Evolutionary conservation across 768 basidiomycete species (phyloP).

Genomic region (Agrocybe pediades): DNA sequence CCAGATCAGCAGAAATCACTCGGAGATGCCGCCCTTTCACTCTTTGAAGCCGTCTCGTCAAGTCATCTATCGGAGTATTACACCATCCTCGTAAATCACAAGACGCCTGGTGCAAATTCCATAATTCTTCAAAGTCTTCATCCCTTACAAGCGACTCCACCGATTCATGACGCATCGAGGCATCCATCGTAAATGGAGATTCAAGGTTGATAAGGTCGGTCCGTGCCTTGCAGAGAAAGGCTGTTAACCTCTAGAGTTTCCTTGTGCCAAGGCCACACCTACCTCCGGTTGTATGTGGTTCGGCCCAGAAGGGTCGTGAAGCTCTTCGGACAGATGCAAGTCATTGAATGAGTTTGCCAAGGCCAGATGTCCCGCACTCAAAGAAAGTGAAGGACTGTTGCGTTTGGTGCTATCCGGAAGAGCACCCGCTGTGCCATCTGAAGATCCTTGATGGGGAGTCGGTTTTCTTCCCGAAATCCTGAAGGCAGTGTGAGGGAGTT

Average conservation of each 20-base stretch:
- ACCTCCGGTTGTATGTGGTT: slow-evolving; percentile 9
- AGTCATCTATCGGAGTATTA: slow-evolving; percentile 52
- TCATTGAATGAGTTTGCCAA: slow-evolving; percentile 29
- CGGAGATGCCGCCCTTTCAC: slow-evolving; percentile 42
- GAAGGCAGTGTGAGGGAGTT: slow-evolving; percentile 47
- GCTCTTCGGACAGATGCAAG: slow-evolving; percentile 4
- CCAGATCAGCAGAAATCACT: slow-evolving; percentile 53
- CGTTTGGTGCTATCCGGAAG: slow-evolving; percentile 30
- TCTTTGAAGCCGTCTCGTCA: slow-evolving; percentile 55
- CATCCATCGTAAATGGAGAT: slow-evolving; percentile 63
- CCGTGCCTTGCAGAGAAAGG: slow-evolving; percentile 27
- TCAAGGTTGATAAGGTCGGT: slow-evolving; percentile 75
- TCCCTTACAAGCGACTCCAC: slow-evolving; percentile 4
- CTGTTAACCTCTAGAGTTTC: background rate
- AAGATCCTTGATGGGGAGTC: slow-evolving; percentile 24
- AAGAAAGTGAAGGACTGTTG: slow-evolving; percentile 5
- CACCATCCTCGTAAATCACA: slow-evolving; percentile 69
- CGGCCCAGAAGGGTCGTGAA: background rate
- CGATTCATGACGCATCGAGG: slow-evolving; percentile 21
- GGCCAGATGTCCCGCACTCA: slow-evolving; percentile 48
- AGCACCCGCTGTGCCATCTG: slow-evolving; percentile 34
- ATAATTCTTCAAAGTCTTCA: slow-evolving; percentile 52
- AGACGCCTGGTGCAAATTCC: slow-evolving; percentile 51
- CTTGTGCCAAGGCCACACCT: background rate
- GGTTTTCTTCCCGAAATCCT: slow-evolving; percentile 30